These are phyloP conservation scores for Collariella sp. DNA, from an alignment of 495 filamentous ascomycete genomes.

Conservation along the genomic window DNA sequence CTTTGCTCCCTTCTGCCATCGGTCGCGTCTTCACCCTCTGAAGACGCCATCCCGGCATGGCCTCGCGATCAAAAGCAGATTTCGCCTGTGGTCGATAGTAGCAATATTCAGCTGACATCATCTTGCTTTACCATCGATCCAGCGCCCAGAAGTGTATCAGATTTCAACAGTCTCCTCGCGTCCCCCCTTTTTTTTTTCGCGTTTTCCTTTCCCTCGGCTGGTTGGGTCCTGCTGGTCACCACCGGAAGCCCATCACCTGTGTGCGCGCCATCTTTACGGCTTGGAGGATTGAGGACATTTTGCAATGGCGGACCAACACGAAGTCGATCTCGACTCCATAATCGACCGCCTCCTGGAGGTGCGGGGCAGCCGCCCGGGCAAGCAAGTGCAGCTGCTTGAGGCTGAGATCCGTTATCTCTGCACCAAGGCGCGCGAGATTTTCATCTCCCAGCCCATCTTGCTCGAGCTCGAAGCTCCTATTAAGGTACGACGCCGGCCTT, in stretches of 20 bases:
- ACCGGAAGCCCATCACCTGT: slow-evolving; percentile 18
- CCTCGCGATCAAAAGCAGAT: neutral
- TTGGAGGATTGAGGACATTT: slow-evolving; percentile 29
- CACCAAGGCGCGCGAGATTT: slow-evolving; percentile 98
- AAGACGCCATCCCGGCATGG: neutral
- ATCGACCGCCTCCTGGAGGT: slow-evolving; percentile 97
- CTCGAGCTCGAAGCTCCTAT: slow-evolving; percentile 97
- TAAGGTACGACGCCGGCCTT: slow-evolving; percentile 58
- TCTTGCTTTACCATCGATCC: neutral
- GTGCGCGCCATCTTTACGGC: slow-evolving; percentile 33
- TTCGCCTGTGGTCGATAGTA: neutral
- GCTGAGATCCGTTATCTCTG: slow-evolving; percentile 96
- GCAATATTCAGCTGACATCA: neutral
- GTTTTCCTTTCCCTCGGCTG: slow-evolving; percentile 10
- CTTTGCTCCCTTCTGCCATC: neutral
- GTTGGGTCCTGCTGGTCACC: slow-evolving; percentile 25
- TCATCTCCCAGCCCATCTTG: slow-evolving; percentile 97
- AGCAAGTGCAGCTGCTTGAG: slow-evolving; percentile 95
- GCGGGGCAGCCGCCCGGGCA: slow-evolving; percentile 92
- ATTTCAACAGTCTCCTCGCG: slow-evolving; percentile 13
- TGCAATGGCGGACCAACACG: slow-evolving; percentile 88
- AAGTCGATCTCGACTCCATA: slow-evolving; percentile 98
- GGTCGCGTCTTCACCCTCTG: neutral
- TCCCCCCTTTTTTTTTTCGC: slow-evolving; percentile 7
- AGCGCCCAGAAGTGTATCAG: slow-evolving; percentile 27